These are phyloP conservation scores for Psilocybe sp. DNA, from an alignment of 768 basidiomycete genomes.

Conservation along the genomic window DNA sequence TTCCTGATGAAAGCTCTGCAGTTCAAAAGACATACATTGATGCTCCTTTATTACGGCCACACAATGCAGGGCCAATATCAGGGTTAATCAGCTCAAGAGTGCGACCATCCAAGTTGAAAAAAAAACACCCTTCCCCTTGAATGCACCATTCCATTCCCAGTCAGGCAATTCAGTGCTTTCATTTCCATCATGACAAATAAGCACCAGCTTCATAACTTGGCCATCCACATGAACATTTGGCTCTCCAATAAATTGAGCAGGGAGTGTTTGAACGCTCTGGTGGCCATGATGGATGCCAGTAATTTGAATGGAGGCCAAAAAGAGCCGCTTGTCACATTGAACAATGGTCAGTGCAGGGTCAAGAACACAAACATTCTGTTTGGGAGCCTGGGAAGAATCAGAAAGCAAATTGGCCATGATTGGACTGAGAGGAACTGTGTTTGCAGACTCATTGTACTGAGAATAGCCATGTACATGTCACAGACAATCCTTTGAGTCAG, in stretches of 20 bases:
- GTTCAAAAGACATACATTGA: slow-evolving; percentile 9
- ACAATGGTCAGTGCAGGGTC: slow-evolving; percentile 8
- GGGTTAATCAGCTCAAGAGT: slow-evolving; percentile 8
- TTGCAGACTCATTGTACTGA: slow-evolving; percentile 8
- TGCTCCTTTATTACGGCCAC: slow-evolving; percentile 1
- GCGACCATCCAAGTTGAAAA: slow-evolving; percentile 2
- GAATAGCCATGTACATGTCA: slow-evolving; percentile 11
- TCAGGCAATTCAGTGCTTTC: no score
- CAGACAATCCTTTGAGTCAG: slow-evolving; percentile 12
- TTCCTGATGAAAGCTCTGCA: slow-evolving; percentile 8
- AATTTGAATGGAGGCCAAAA: slow-evolving; percentile 9
- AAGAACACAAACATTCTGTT: slow-evolving; percentile 1
- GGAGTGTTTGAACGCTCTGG: not conserved
- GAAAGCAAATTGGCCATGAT: not conserved
- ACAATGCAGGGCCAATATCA: not conserved
- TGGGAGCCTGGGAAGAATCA: not conserved
- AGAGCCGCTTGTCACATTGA: slow-evolving; percentile 1
- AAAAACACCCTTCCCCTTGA: not conserved
- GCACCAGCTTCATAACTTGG: slow-evolving; percentile 8
- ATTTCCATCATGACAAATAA: not conserved
- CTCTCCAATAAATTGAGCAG: not conserved
- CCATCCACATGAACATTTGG: slow-evolving; percentile 5
- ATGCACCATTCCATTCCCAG: slow-evolving; percentile 10
- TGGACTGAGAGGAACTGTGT: not conserved
- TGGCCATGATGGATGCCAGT: slow-evolving; percentile 1